Percentiles rank a stretch among this genome's conserved stretches.
Conservation (phyloP, 768 basidiomycete species). For the Piloderma croceum region DNA sequence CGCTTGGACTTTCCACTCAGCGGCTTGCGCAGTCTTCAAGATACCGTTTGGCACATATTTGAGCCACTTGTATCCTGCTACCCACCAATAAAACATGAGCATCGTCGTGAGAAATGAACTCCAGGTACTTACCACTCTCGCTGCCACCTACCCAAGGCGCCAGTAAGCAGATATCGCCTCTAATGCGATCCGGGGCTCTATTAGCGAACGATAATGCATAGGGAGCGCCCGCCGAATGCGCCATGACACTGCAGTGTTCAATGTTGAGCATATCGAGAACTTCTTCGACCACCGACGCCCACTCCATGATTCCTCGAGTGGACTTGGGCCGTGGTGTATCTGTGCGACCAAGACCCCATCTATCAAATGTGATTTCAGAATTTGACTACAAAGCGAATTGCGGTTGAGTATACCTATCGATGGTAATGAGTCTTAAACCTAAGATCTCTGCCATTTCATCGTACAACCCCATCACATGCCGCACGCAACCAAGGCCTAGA, state of each 20-base stretch:
- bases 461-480: conserved; percentile 91
- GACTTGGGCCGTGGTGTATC: conserved; percentile 58
- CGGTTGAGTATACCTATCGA: conserved; percentile 64
- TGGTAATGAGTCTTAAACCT: conserved; percentile 83
- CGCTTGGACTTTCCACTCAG: conserved; percentile 94
- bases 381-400: neutral
- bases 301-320: conserved; percentile 78
- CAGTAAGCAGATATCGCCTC: conserved; percentile 80
- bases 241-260: conserved; percentile 80
- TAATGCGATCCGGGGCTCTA: conserved; percentile 65
- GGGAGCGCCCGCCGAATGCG: conserved; percentile 93
- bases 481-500: conserved; percentile 88
- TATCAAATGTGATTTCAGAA: conserved; percentile 25
- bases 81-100: conserved; percentile 5
- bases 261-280: conserved; percentile 79
- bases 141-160: conserved; percentile 96
- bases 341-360: conserved; percentile 92
- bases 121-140: conserved; percentile 65
- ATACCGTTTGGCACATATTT: conserved; percentile 93
- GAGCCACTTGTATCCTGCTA: conserved; percentile 91
- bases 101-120: conserved; percentile 3
- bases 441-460: conserved; percentile 93
- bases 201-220: conserved; percentile 89
- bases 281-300: conserved; percentile 88
- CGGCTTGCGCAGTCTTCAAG: conserved; percentile 91